Conservation (phyloP, 257 asterid genomes). For the Gentiana dahurica region DNA sequence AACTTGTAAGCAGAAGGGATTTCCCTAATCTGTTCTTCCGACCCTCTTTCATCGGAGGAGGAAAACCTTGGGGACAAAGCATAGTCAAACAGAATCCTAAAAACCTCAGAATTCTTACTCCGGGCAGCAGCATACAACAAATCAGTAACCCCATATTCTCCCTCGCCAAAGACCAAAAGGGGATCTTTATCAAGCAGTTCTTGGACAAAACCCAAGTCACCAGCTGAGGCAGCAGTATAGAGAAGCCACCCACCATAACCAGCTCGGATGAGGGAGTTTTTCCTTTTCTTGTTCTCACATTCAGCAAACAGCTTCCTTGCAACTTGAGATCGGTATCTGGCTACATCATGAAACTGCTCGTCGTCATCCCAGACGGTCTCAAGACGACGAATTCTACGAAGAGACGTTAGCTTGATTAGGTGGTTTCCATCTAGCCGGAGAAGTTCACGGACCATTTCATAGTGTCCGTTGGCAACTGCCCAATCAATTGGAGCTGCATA, state of each 20-base stretch:
- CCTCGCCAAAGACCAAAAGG: constrained; percentile 80
- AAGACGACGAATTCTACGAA: constrained; percentile 74
- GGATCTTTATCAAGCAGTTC: constrained; percentile 72
- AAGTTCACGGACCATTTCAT: constrained; percentile 74
- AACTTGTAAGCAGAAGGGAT: constrained; percentile 61
- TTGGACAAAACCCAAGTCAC: constrained; percentile 55
- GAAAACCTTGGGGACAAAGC: constrained; percentile 60
- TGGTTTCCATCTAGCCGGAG: constrained; percentile 92
- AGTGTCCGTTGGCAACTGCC: constrained; percentile 98
- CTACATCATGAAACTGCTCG: constrained; percentile 71
- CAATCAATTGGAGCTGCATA: constrained; percentile 93
- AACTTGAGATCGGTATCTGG: constrained; percentile 58
- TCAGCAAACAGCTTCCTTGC: constrained; percentile 55
- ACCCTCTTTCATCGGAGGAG: constrained; percentile 15
- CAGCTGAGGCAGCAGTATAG: constrained; percentile 95
- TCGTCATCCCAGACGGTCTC: constrained; percentile 99
- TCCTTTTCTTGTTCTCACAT: constrained; percentile 49
- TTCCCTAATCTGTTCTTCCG: constrained; percentile 40
- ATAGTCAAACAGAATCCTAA: constrained; percentile 47
- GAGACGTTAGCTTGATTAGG: constrained; percentile 76
- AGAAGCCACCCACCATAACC: constrained; percentile 95
- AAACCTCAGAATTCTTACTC: constrained; percentile 60
- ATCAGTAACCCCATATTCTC: constrained; percentile 90
- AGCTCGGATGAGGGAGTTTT: constrained; percentile 51
- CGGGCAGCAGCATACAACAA: constrained; percentile 78